Evolutionary conservation across 176 grass and related monocot species (phyloP), one percentile per base, ranked within the genome.

Genomic region (Paspalum notatum): DNA sequence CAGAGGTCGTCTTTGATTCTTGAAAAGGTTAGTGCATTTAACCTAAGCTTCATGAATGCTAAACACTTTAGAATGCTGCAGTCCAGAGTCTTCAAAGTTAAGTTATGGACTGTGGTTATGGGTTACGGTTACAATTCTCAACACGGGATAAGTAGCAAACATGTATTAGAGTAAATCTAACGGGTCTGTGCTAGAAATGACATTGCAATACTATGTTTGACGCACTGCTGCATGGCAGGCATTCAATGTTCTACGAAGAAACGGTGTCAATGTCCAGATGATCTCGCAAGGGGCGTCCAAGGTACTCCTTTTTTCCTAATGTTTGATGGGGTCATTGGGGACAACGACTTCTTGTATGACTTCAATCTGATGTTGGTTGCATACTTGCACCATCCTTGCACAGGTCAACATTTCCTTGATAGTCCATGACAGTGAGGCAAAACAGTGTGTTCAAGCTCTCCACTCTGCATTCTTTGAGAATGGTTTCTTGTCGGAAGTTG

Each of bases 201-300:
- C 16, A 24, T 11, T 71, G 46, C 4, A 37, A 51, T 51, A 18
- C 46, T 71, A 47, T 71, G 46, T 71, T 51, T 51, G 15, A 37
- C 9, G 14, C 8, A 9, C 46, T 66, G 47, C 20, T 57, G 16
- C 41, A 63, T 57, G 71, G 20, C 65, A 98, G 95, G 95, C 92
- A 32, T 98, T 98, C 74, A 93, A 82, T 61, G 95, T 98, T 61
- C 76, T 98, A 57, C 82, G 95, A 13, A 90, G 72, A 80, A 93
- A 89, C 64, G 88, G 92, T 43, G 88, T 98, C 24, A 98, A 94
- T 25, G 95, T 98, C 68, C 92, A 98, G 92, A 98, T 98, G 95
- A 98, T 98, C 67, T 98, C 95, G 3, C 95, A 98, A 90, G 95
- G 95, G 66, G 95, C 95, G 11, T 98, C 95, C 27, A 98, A 98